These are phyloP conservation scores for Kuraishia hungarica DNA, from an alignment of 805 yeast genomes.

Conservation along the genomic window DNA sequence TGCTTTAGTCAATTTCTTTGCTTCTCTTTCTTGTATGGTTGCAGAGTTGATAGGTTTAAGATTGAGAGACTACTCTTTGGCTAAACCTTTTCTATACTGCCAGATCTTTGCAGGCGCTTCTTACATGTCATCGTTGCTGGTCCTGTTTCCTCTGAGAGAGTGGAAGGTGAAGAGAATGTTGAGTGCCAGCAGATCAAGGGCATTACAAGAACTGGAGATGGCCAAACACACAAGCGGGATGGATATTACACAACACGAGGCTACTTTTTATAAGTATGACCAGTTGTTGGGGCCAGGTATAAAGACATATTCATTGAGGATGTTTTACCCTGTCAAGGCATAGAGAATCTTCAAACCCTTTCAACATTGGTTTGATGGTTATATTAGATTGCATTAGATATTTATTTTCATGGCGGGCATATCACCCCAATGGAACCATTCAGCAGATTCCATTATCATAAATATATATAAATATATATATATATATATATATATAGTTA, in stretches of 20 bases:
- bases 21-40: conserved; percentile 18
- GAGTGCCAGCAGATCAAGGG: conserved; percentile 11
- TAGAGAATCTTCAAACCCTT: conserved; percentile 1
- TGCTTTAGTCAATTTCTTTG: conserved; percentile 16
- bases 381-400: too few species aligned
- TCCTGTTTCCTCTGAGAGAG: conserved; percentile 42
- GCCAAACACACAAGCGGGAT: conserved; percentile 6
- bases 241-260: neutral
- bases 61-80: conserved; percentile 10
- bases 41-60: conserved; percentile 22
- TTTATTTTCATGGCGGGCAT: too few species aligned
- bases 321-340: conserved; percentile 15
- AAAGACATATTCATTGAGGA: conserved; percentile 11
- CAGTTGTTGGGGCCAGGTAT: conserved; percentile 7
- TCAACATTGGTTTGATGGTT: neutral
- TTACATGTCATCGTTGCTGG: conserved; percentile 31
- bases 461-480: too few species aligned
- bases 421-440: too few species aligned
- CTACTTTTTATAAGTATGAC: conserved; percentile 9
- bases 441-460: too few species aligned
- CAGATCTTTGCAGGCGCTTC: conserved; percentile 52
- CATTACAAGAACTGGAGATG: neutral
- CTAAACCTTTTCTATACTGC: conserved; percentile 44
- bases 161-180: conserved; percentile 35
- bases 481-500: too few species aligned